Conservation (phyloP, 169 alveolate genomes). For the Cryptosporidium parvum region DNA sequence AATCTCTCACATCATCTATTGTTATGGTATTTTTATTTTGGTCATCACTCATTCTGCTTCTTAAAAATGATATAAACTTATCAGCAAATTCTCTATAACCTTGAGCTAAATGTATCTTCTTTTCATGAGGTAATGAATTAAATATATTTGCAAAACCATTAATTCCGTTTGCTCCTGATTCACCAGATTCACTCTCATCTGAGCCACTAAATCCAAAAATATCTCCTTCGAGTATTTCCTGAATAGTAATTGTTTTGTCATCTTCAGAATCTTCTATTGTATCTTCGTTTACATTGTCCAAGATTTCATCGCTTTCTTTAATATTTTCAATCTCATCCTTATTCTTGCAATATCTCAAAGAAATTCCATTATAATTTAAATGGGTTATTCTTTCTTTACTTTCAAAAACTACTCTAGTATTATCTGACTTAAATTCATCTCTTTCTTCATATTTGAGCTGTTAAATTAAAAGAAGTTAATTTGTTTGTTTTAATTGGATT, state of each 20-base stretch:
- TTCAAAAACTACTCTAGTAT: conserved; percentile 35
- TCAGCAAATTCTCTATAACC: conserved; percentile 73
- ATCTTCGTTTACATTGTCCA: neutral
- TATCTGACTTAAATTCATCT: conserved; percentile 61
- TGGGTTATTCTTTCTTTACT: conserved; percentile 32
- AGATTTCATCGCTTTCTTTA: neutral
- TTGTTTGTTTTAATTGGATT: neutral
- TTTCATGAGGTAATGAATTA: conserved; percentile 61
- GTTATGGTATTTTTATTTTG: conserved; percentile 39
- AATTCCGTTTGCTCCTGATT: neutral
- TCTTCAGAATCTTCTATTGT: neutral
- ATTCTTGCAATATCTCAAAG: conserved; percentile 9
- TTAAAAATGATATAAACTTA: conserved; percentile 34
- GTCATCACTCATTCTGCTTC: conserved; percentile 18
- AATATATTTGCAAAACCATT: conserved; percentile 5
- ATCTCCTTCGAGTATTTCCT: conserved; percentile 55
- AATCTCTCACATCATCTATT: conserved; percentile 36
- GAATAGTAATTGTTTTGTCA: conserved; percentile 26
- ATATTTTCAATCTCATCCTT: conserved; percentile 21
- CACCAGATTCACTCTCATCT: conserved; percentile 46
- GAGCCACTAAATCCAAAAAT: conserved; percentile 35
- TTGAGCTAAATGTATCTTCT: conserved; percentile 47
- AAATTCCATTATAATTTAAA: conserved; percentile 21
- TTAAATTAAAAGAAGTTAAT: neutral
- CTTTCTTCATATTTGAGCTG: conserved; percentile 56